Evolutionary conservation across 352 stramenopile genomes (phyloP), one percentile per base, ranked within the genome.

Genomic region (Phytophthora hybrid): DNA sequence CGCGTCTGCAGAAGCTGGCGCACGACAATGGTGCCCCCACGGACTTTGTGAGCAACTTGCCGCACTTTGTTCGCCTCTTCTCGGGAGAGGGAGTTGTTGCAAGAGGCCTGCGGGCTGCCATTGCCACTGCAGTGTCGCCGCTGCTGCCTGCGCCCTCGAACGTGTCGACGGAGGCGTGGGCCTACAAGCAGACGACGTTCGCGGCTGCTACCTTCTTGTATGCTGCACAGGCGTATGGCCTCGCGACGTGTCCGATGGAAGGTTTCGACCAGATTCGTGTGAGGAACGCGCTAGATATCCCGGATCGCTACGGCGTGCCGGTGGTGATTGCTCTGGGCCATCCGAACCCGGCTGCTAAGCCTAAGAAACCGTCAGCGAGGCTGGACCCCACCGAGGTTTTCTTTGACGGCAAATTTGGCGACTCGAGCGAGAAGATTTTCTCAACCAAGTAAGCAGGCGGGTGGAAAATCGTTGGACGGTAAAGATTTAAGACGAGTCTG

Each of bases 321-420:
- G 84, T 97, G 9, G 79, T 95, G 47, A 76, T 97, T 29, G 79
- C 79, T 41, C 85, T 89, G 10, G 91, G 91, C 5, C 92, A 94
- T 62, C 69, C 87, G 7, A 80, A 81, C 39, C 67, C 74, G 39
- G 44, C 55, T 52, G 58, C 52, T 9, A 65, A 63, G 34, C 69
- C 56, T 1, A 61, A 64, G 41, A 73, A 77, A 31, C 73, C 55
- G 10, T 89, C 85, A 5, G 79, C 69, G 46, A 83, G 90, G 8
- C 73, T 97, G 14, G 52, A 81, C n/a, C 85, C 80, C 7, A 86
- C 79, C 3, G 82, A 95, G 58, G 65, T 97, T 18, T 96, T 97
- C 68, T 97, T 96, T 37, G 85, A 93, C 65, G 89, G 88, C 60
- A 94, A 93, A 63, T 96, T 95, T 66, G 91, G 91, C 51, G 56